phyloP scores from a whole-genome alignment of 257 asterid genomes.

The Plantago ovata region DNA sequence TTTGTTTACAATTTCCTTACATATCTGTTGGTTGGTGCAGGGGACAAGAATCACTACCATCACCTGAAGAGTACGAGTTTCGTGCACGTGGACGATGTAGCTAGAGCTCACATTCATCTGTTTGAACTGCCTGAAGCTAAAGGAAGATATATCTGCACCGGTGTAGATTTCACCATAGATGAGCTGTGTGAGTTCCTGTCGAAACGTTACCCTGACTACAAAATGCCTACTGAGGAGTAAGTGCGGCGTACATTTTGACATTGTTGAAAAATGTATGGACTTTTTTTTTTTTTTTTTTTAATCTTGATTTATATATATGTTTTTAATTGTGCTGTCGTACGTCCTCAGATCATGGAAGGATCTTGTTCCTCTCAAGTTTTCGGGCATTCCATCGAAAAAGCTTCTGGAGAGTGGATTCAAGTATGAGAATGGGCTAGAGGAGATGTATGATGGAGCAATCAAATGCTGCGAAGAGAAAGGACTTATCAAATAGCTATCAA shows the following conservation, averaged over 20 bases:
- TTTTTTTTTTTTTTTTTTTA: too few species aligned
- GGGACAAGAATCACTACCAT: conserved; percentile 20
- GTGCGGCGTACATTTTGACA: too few species aligned
- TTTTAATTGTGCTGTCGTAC: too few species aligned
- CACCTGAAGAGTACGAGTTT: conserved; percentile 14
- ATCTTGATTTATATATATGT: too few species aligned
- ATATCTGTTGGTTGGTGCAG: conserved; percentile 15
- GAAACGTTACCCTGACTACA: conserved; percentile 38
- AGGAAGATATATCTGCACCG: conserved; percentile 50
- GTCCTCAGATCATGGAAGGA: conserved; percentile 28
- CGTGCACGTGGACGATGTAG: conserved; percentile 56
- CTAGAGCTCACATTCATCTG: conserved; percentile 53
- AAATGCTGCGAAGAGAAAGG: conserved; percentile 35
- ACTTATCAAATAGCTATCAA: too few species aligned
- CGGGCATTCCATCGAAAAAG: conserved; percentile 32
- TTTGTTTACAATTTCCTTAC: too few species aligned
- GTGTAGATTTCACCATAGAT: conserved; percentile 24
- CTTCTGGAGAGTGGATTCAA: conserved; percentile 38
- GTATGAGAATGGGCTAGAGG: conserved; percentile 38
- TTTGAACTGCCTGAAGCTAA: conserved; percentile 44
- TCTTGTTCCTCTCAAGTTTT: conserved; percentile 14
- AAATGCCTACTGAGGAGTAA: conserved; percentile 48
- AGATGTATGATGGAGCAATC: conserved; percentile 42
- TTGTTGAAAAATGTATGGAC: too few species aligned
- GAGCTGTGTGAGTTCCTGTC: conserved; percentile 34